These are phyloP conservation scores for Eruca vesicaria DNA, from an alignment of 441 rosid genomes.

Conservation along the genomic window DNA sequence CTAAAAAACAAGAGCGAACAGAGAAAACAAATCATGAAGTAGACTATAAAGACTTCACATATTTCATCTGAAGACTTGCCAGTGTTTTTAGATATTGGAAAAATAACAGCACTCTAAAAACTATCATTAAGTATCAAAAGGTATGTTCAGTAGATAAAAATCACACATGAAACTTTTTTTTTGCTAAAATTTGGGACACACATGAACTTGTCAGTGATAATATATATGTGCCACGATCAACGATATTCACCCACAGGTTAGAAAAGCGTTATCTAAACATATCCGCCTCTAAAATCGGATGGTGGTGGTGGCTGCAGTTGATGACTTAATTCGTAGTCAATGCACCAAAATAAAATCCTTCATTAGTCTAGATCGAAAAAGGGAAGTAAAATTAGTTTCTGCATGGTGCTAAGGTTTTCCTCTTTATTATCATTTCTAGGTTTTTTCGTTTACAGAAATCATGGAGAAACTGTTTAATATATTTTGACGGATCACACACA, in stretches of 20 bases:
- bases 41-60: neutral
- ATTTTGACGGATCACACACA: neutral
- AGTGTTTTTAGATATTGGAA: neutral
- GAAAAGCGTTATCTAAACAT: neutral
- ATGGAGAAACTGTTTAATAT: neutral
- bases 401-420: neutral
- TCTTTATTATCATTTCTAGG: neutral
- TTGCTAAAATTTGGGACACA: no score
- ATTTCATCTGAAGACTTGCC: neutral
- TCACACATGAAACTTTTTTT: neutral
- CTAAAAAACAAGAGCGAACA: neutral
- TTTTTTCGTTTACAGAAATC: neutral
- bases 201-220: neutral
- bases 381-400: neutral
- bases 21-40: neutral
- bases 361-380: slow-evolving; percentile 33
- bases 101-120: neutral
- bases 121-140: neutral
- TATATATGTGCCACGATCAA: neutral
- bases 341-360: slow-evolving; percentile 47
- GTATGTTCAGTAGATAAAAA: neutral
- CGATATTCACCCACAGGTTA: neutral
- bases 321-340: slow-evolving; percentile 26
- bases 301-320: slow-evolving; percentile 29
- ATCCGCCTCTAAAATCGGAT: neutral